Evolutionary conservation across 73 alveolate species (phyloP).

Genomic region (Stentor roeselii): DNA sequence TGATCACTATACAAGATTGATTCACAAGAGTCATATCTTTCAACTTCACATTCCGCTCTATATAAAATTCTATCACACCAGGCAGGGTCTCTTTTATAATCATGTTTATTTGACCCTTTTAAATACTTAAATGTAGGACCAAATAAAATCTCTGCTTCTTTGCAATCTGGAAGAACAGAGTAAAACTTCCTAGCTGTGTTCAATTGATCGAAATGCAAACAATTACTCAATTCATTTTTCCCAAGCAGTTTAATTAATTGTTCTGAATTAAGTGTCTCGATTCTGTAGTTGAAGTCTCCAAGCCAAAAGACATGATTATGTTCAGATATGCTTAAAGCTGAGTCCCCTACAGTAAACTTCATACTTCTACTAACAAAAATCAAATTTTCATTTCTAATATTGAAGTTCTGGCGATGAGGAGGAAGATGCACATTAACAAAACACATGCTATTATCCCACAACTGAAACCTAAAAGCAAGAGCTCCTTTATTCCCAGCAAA

Average conservation of each 20-base stretch:
- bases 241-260: not conserved
- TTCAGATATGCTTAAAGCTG: not conserved
- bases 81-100: not conserved
- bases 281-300: constrained; percentile 7
- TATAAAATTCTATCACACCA: constrained; percentile 23
- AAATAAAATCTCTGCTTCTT: constrained; percentile 3
- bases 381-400: not conserved
- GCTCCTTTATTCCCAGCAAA: constrained; percentile 16
- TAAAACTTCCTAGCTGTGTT: not conserved
- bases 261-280: not conserved
- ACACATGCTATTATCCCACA: not conserved
- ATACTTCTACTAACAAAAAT: not conserved
- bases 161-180: not conserved
- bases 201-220: not conserved
- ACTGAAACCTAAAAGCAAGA: not conserved
- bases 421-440: constrained; percentile 15
- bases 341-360: not conserved
- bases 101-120: not conserved
- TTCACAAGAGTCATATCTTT: not conserved
- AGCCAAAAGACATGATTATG: constrained; percentile 9
- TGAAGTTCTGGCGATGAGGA: not conserved
- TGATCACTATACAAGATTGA: not conserved
- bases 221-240: not conserved
- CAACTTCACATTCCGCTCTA: not conserved
- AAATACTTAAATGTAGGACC: constrained; percentile 1